These are phyloP conservation scores for Chalciporus sp. DNA, from an alignment of 1,284 basidiomycete genomes.

Conservation along the genomic window DNA sequence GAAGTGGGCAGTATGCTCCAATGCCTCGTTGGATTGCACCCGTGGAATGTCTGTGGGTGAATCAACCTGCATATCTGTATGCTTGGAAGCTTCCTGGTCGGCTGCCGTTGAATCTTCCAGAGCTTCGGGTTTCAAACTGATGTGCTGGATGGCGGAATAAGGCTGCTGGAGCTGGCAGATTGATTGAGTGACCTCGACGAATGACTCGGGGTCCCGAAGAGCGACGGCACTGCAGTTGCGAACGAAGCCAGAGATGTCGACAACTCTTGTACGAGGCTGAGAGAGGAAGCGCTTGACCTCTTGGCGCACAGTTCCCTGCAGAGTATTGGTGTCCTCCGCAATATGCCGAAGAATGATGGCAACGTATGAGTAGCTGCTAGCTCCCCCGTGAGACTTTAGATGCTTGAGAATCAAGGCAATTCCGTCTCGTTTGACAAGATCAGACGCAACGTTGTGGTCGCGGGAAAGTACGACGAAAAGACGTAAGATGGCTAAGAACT, in stretches of 20 bases:
- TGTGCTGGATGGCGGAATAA: constrained; percentile 60
- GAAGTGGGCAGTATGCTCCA: constrained; percentile 73
- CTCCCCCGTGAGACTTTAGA: constrained; percentile 58
- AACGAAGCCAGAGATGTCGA: constrained; percentile 77
- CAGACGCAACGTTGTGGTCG: constrained; percentile 57
- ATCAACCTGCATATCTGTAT: constrained; percentile 71
- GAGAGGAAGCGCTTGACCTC: constrained; percentile 81
- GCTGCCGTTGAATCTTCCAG: constrained; percentile 24
- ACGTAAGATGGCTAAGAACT: constrained; percentile 78
- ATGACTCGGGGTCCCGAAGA: constrained; percentile 78
- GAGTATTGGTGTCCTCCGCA: constrained; percentile 73
- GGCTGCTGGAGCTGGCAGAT: constrained; percentile 76
- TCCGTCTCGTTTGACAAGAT: constrained; percentile 68
- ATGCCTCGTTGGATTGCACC: constrained; percentile 44
- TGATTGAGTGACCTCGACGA: constrained; percentile 74
- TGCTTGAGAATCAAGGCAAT: constrained; percentile 67
- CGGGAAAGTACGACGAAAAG: constrained; percentile 83
- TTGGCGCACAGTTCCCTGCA: constrained; percentile 79
- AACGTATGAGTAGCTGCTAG: constrained; percentile 81
- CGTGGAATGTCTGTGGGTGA: constrained; percentile 35
- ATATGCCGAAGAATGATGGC: constrained; percentile 89
- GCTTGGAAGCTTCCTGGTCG: constrained; percentile 28
- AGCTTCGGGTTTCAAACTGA: constrained; percentile 57
- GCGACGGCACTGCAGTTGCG: constrained; percentile 81
- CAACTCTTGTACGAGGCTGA: constrained; percentile 66